A percentile compares a stretch with the other conserved stretches of the same genome.
Conservation (phyloP, 2,329 filamentous ascomycete genomes). For the Teratosphaeria destructans region DNA sequence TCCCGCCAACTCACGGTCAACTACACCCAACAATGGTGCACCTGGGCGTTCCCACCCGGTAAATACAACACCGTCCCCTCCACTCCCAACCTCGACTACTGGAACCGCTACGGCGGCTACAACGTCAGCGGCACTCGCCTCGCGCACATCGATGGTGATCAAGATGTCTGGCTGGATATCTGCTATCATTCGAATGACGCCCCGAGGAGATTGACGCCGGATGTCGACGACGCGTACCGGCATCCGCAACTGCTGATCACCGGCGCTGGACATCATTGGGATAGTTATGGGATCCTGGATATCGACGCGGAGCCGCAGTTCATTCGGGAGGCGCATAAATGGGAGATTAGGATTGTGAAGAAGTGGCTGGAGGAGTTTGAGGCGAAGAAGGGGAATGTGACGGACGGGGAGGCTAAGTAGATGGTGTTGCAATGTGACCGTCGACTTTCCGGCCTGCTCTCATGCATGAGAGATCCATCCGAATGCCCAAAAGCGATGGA, state of each 20-base stretch:
- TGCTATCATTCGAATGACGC: constrained; percentile 41
- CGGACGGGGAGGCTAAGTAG: background rate
- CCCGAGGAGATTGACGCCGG: constrained; percentile 12
- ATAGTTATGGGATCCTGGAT: constrained; percentile 35
- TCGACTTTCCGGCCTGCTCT: background rate
- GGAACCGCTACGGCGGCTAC: constrained; percentile 40
- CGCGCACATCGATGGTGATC: constrained; percentile 43
- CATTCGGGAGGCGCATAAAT: constrained; percentile 49
- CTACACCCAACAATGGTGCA: constrained; percentile 48
- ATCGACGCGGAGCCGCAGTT: constrained; percentile 49
- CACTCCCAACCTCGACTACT: constrained; percentile 32
- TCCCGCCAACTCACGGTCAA: constrained; percentile 37
- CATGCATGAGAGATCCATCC: no score
- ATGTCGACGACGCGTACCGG: constrained; percentile 26
- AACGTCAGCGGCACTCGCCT: constrained; percentile 38
- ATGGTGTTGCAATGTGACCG: background rate
- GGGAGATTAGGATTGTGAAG: constrained; percentile 52
- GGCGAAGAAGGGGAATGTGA: background rate
- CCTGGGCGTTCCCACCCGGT: constrained; percentile 43
- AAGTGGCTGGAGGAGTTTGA: constrained; percentile 55
- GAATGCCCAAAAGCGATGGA: no score
- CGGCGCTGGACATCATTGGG: constrained; percentile 39
- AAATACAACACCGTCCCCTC: constrained; percentile 35
- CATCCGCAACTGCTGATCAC: constrained; percentile 41
- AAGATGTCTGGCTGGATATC: constrained; percentile 44